Conservation (phyloP, 352 stramenopile genomes). For the Chrysophaeum taylorii region DNA sequence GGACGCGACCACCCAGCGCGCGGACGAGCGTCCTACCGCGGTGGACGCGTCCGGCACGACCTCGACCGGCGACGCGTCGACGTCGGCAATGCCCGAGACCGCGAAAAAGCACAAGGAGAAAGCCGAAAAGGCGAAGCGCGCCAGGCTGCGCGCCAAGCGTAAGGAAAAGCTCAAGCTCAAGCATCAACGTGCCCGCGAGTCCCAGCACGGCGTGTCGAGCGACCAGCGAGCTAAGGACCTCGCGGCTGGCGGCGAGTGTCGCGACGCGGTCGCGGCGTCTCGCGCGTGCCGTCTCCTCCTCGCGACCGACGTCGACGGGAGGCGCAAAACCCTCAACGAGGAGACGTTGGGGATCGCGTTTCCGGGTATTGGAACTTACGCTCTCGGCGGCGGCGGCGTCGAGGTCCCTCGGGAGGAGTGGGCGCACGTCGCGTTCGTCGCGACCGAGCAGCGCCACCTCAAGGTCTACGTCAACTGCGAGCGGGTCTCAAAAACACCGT, state of each 20-base stretch:
- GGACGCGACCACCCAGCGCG: no score
- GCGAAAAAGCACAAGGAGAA: background rate
- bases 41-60: no score
- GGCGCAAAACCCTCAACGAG: background rate
- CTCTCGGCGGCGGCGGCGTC: constrained; percentile 5
- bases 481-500: background rate
- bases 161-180: constrained; percentile 10
- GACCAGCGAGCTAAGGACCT: constrained; percentile 8
- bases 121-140: constrained; percentile 17
- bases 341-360: constrained; percentile 9
- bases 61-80: no score
- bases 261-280: constrained; percentile 6
- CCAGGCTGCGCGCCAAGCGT: background rate
- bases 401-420: constrained; percentile 14
- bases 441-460: background rate
- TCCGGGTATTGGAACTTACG: constrained; percentile 12
- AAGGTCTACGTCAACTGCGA: constrained; percentile 17
- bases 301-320: background rate
- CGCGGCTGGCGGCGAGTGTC: background rate
- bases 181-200: constrained; percentile 6
- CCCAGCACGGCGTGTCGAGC: constrained; percentile 14
- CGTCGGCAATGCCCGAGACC: no score
- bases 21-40: no score
- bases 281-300: background rate
- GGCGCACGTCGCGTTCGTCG: constrained; percentile 22